Conservation (phyloP, 1,284 basidiomycete species). For the Abortiporus biennis region DNA sequence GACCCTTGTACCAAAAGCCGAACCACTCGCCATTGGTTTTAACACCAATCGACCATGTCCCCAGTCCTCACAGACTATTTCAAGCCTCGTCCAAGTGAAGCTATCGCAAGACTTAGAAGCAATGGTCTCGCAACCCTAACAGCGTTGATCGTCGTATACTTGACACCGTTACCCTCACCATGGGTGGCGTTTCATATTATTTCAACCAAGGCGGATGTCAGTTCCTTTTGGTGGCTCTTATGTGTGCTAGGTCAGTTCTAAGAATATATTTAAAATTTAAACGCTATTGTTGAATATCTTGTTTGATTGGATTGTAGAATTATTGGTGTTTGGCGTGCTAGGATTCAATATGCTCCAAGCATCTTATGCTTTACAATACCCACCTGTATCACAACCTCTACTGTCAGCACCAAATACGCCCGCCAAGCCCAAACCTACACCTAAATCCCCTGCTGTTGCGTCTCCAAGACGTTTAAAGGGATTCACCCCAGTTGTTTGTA, state of each 20-base stretch:
- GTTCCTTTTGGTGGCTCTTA: slow-evolving; percentile 14
- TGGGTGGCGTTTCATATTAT: slow-evolving; percentile 31
- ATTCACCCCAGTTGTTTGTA: slow-evolving; percentile 42
- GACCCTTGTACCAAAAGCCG: too few species aligned
- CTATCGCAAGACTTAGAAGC: slow-evolving; percentile 44
- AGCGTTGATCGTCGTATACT: slow-evolving; percentile 41
- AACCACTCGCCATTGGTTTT: too few species aligned
- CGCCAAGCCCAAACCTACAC: slow-evolving; percentile 27
- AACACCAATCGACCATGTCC: too few species aligned
- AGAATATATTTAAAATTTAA: too few species aligned
- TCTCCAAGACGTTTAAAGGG: slow-evolving; percentile 20
- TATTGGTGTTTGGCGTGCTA: slow-evolving; percentile 34
- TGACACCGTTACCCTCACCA: slow-evolving; percentile 46
- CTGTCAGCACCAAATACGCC: slow-evolving; percentile 27
- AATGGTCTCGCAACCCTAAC: slow-evolving; percentile 40
- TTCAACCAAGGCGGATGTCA: slow-evolving; percentile 14
- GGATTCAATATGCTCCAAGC: slow-evolving; percentile 46
- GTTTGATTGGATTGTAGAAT: slow-evolving; percentile 28
- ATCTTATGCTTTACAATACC: slow-evolving; percentile 46
- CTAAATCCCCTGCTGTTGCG: slow-evolving; percentile 28
- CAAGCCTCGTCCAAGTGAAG: slow-evolving; percentile 52
- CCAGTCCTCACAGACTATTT: slow-evolving; percentile 27
- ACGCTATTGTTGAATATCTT: too few species aligned
- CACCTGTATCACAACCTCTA: slow-evolving; percentile 36
- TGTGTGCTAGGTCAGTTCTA: slow-evolving; percentile 21